Base-by-base conservation (phyloP, 164 flowering plant genomes). In the Macadamia tetraphylla region DNA sequence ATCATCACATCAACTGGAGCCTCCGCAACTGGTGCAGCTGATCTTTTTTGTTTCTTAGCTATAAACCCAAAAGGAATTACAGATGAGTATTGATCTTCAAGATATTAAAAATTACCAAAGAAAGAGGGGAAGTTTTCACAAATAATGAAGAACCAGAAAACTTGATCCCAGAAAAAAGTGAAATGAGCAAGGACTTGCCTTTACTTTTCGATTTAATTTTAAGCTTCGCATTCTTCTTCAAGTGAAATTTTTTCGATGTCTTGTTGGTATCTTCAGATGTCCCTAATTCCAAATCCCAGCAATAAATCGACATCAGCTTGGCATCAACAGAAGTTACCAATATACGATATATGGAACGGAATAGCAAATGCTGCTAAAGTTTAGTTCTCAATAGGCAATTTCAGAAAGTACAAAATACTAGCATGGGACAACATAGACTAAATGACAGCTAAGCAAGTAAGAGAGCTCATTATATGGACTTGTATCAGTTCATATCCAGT, bases 201-300 rank as follows among this genome's bases (percentile, higher is more conserved):
- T 72, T 67, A 17, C 74, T 58, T 67, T 64, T 78, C 3, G 63
- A 72, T 57, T 73, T 75, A 23, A 78, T 48, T 68, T 70, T 70
- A 57, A 78, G 69, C 73, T 71, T 75, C 64, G 67, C 56, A 66
- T 63, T 71, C 72, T 78, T 78, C 70, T 73, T 78, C 73, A 75
- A 5, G 40, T 60, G 70, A 53, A 75, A 53, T 48, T 73, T 75
- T 51, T 56, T 63, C 6, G 60, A 46, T 9, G 60, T 18, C 66
- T 72, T 78, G 57, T 58, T 58, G 30, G 18, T 43, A 43, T 69
- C 78, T 65, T 75, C 58, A 44, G 78, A 71, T 63, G 78, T 31
- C 31, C 75, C 81, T 78, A 64, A n/a, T 23, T 23, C 23, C 23
- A 23, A 23, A 23, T 10, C 7, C 46, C 70, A 46, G 56, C 42